Conservation (phyloP, 768 basidiomycete genomes). For the Lactarius hengduanensis region DNA sequence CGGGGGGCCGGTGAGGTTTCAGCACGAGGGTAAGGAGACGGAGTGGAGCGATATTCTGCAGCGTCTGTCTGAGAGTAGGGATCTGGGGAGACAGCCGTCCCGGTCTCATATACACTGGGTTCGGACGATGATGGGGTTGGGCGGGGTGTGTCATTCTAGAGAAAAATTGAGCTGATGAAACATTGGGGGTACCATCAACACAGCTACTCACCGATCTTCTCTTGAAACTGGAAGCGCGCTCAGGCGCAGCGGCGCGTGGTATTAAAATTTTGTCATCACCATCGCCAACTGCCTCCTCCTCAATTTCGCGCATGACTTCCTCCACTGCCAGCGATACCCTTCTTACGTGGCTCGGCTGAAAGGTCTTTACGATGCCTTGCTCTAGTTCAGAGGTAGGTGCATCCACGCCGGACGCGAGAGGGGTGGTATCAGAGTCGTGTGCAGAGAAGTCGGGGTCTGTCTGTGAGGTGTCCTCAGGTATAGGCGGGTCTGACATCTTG, state of each 20-base stretch:
- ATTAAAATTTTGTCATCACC: slow-evolving; percentile 69
- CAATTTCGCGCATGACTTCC: slow-evolving; percentile 73
- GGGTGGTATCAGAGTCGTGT: slow-evolving; percentile 20
- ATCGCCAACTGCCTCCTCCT: slow-evolving; percentile 58
- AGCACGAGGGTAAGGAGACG: slow-evolving; percentile 54
- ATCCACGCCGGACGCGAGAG: slow-evolving; percentile 32
- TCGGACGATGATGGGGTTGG: not conserved
- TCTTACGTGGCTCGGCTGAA: slow-evolving; percentile 52
- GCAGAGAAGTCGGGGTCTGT: slow-evolving; percentile 17
- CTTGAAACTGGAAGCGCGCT: slow-evolving; percentile 22
- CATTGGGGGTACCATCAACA: not conserved
- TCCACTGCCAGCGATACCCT: slow-evolving; percentile 75
- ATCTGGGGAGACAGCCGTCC: slow-evolving; percentile 71
- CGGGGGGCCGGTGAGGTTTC: slow-evolving; percentile 52
- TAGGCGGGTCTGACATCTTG: slow-evolving; percentile 19
- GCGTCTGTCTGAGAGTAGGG: slow-evolving; percentile 46
- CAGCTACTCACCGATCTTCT: slow-evolving; percentile 24
- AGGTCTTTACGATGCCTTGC: slow-evolving; percentile 47
- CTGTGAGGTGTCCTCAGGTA: slow-evolving; percentile 21
- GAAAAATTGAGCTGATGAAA: slow-evolving; percentile 4
- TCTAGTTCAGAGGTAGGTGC: slow-evolving; percentile 35
- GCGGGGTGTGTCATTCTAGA: slow-evolving; percentile 12
- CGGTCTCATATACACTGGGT: slow-evolving; percentile 52
- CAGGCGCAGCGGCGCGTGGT: slow-evolving; percentile 50
- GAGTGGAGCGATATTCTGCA: slow-evolving; percentile 56